Evolutionary conservation across 164 flowering plant species (phyloP), one percentile per base, ranked within the genome.

Genomic region (Vitis rotundifolia): DNA sequence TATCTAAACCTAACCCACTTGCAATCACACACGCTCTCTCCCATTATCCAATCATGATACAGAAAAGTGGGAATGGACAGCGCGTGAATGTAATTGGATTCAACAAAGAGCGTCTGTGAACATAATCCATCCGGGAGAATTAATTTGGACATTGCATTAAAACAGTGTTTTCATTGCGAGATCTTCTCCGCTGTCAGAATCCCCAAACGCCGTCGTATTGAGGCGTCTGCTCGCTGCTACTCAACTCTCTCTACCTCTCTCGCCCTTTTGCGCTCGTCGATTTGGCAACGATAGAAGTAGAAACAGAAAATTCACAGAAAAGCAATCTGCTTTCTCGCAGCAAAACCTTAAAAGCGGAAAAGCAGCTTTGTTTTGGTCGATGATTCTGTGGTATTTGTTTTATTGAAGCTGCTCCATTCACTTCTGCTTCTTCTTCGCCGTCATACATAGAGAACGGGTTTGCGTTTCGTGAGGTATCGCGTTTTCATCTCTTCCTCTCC

Each of bases 131-230:
- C 29, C 11, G 10, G 5, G 12, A 26, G 3, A 29, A 26, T 9
- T 3, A 8, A 11, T 37, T 62, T 9, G n/a, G 12, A 54, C 9
- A 1, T 49, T 63, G 66, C 14, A 49, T 9, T 48, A 9, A 16
- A 49, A 63, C 29, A 48, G 28, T 18, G 29, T 63, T 63, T 63
- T 26, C 22, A 63, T 63, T 63, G n/a, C 66, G 49, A 9, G 66
- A 63, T 49, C 53, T 47, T 60, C 68, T 51, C 31, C 5, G 51
- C 67, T 75, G 74, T 70, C 74, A 5, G 68, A 70, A 66, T 60
- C 77, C 66, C 47, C 56, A 44, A 51, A 59, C 13, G 29, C 47
- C 19, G 58, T 53, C 56, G 56, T 49, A 31, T 67, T 44, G 28
- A 22, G 14, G 1, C 29, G n/a, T 8, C 9, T 22, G 11, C 16